Evolutionary conservation across 176 grass and related monocot genomes (phyloP), one percentile per base, ranked within the genome.

Genomic region (Oryza coarctata): DNA sequence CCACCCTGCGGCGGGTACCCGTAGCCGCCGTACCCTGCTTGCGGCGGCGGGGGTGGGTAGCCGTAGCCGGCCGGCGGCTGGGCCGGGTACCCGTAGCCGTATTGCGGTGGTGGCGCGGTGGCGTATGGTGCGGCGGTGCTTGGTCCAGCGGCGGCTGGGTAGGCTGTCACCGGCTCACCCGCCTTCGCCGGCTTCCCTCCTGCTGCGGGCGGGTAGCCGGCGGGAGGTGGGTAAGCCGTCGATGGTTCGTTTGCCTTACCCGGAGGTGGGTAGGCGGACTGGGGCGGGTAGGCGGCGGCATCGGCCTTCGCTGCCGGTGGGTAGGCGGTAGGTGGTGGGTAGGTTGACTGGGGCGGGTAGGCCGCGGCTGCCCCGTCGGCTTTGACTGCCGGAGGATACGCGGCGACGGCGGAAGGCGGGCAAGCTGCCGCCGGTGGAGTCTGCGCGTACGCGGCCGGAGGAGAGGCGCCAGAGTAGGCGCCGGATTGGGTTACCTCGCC

Each of bases 51-150:
- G 70, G 76, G 60, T 3, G 82, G 79, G 75, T 90, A 95, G 9
- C 85, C 87, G 45, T 95, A 92, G 7, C 78, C 82, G 4, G 73
- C 80, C 0, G 80, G 40, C 25, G 88, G 87, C 65, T 84, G 79
- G 25, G 80, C 79, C 0, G 86, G 83, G 86, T 93, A 90, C 0
- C 74, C 91, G 31, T 89, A 91, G 0, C 83, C 91, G 39, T 86
- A 89, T 63, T 91, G 89, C 18, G 61, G 89, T 5, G 86, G 89
- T 7, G 88, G 63, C 35, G 85, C 68, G 30, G 85, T 44, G 36
- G 82, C 85, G 78, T 93, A 83, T 11, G 89, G 68, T 6, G 84
- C 44, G 7, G 81, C 60, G 32, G 76, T 82, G 77, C 86, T 88
- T 2, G 86, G 75, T 0, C 84, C 77, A 7, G 87, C 77, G 2